phyloP scores from a whole-genome alignment of 176 grass and related monocot species.

The Lolium rigidum region DNA sequence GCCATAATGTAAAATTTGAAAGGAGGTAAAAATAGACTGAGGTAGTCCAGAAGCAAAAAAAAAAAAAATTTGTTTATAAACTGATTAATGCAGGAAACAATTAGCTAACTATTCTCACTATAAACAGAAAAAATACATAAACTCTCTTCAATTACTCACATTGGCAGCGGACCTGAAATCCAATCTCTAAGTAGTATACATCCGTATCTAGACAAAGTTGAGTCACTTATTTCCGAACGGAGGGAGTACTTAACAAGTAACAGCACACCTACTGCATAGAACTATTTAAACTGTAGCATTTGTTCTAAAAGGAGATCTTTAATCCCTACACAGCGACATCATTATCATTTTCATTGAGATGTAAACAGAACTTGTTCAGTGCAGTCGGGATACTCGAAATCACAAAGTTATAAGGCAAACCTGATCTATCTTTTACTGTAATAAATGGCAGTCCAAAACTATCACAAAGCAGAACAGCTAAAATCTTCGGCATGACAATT shows the following conservation, averaged over 20 bases:
- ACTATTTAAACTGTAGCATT: background rate
- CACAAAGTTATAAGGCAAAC: slow-evolving; percentile 3
- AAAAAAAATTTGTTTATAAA: background rate
- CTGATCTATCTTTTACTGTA: background rate
- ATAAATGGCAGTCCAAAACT: slow-evolving; percentile 26
- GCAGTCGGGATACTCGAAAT: background rate
- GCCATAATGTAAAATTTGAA: background rate
- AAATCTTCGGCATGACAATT: slow-evolving; percentile 22
- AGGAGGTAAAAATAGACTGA: background rate
- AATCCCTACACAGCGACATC: background rate
- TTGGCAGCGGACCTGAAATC: background rate
- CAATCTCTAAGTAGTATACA: background rate
- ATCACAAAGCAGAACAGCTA: background rate
- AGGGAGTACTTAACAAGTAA: background rate
- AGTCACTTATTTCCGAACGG: too few species aligned
- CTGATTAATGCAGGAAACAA: background rate
- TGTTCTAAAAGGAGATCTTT: background rate
- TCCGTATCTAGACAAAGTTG: too few species aligned
- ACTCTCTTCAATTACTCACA: background rate
- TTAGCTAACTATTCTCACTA: slow-evolving; percentile 4
- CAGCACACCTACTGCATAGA: background rate
- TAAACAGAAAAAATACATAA: background rate
- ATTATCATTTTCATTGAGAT: background rate
- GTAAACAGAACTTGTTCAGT: background rate
- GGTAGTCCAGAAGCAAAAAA: background rate